phyloP scores from a whole-genome alignment of 1,139 yeast genomes.

The Yamadazyma songkhlaensis region DNA sequence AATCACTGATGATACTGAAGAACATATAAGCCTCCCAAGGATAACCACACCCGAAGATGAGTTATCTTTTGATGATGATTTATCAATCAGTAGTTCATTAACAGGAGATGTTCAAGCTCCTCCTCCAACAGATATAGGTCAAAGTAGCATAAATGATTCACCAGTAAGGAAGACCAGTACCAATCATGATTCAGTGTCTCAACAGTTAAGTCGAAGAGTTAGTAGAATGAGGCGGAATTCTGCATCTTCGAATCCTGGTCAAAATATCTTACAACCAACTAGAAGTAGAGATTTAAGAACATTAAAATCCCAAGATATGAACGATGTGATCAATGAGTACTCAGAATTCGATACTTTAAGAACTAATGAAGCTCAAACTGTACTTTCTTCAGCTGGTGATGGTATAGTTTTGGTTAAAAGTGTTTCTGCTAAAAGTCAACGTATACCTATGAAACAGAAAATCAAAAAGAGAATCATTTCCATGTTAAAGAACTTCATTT shows the following conservation, averaged over 20 bases:
- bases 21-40: constrained; percentile 1
- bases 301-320: constrained; percentile 49
- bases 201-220: constrained; percentile 10
- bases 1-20: background rate
- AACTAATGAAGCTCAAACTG: constrained; percentile 13
- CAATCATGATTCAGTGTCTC: constrained; percentile 6
- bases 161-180: background rate
- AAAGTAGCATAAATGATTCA: background rate
- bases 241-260: constrained; percentile 7
- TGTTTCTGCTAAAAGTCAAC: constrained; percentile 2
- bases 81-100: constrained; percentile 17
- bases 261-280: constrained; percentile 17
- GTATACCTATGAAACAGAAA: background rate
- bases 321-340: constrained; percentile 60
- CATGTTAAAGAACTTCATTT: constrained; percentile 51
- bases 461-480: constrained; percentile 12
- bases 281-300: constrained; percentile 38
- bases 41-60: constrained; percentile 10
- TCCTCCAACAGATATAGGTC: constrained; percentile 13
- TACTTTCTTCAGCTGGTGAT: constrained; percentile 5
- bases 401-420: constrained; percentile 6
- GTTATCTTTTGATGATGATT: constrained; percentile 18
- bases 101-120: constrained; percentile 8
- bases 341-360: constrained; percentile 36
- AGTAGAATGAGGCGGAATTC: constrained; percentile 13